Evolutionary conservation across 768 basidiomycete species (phyloP), one percentile per base, ranked within the genome.

Genomic region (Neoboletus magnificus): DNA sequence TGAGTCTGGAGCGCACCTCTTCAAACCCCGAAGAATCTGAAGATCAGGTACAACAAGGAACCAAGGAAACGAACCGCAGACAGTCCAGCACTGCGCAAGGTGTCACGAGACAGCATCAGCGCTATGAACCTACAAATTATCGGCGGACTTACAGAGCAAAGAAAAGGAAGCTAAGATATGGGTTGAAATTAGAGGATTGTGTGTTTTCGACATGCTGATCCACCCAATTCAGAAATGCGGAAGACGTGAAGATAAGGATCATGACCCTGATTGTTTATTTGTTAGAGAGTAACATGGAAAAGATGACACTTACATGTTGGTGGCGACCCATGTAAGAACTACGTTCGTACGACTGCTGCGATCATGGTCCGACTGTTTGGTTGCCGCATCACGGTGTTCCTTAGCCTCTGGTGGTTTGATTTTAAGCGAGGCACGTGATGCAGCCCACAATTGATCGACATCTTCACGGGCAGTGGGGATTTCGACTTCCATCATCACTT

Each of bases 81-180:
- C 52, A 96, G 75, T 46, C 83, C 88, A 67, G 92, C 89, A 58
- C 87, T 90, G 63, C 25, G 37, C 9, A 39, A 56, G 30, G 42
- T 39, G 27, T 11, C 36, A 32, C 15, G 35, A 47, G 27, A 5
- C 37, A 15, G 10, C 12, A 37, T 66, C 41, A 68, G 53, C 27
- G 29, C 23, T 29, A 5, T 33, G 30, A 2, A 22, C 25, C 11
- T 25, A 18, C 7, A 15, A 48, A 32, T 25, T 4, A 35, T 40
- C 32, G 18, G 10, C 16, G 42, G n/a, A 67, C 79, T 66, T 58
- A 79, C 79, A 85, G 77, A 11, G 79, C 76, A 59, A 74, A 84
- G 79, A 95, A 94, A 52, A 94, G 79, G 76, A 91, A 87, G 29
- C 81, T 83, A 47, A 91, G 79, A 71, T 94, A 95, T n/a, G 93